Evolutionary conservation across 306 rosid genomes (phyloP).

Genomic region (Gillenia trifoliata): DNA sequence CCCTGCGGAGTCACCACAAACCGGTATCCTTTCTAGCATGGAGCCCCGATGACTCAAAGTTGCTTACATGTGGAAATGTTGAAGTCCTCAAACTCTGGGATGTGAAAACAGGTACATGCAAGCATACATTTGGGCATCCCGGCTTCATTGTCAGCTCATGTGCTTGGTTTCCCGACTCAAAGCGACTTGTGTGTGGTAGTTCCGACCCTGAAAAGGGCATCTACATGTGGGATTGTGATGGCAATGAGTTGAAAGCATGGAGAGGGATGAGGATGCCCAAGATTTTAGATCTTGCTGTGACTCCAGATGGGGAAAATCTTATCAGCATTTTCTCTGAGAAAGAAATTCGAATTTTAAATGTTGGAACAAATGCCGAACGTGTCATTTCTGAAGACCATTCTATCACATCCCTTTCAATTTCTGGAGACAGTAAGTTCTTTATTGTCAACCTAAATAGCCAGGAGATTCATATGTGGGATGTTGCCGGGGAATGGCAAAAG

Average conservation of each 20-base stretch:
- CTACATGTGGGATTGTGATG: constrained; percentile 83
- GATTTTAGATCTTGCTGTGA: constrained; percentile 75
- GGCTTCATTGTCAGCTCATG: constrained; percentile 90
- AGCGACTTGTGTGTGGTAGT: constrained; percentile 82
- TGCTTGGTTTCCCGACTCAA: constrained; percentile 95
- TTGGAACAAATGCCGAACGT: constrained; percentile 57
- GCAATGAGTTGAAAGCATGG: constrained; percentile 81
- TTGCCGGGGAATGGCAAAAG: constrained; percentile 59
- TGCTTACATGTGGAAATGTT: constrained; percentile 84
- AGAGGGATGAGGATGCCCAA: constrained; percentile 84
- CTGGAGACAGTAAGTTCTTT: constrained; percentile 71
- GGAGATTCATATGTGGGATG: constrained; percentile 94
- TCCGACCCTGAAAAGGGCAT: constrained; percentile 78
- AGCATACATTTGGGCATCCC: constrained; percentile 73
- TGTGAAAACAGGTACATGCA: constrained; percentile 84
- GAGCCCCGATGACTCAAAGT: constrained; percentile 90
- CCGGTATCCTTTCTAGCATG: constrained; percentile 90
- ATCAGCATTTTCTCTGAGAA: constrained; percentile 74
- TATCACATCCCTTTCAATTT: constrained; percentile 56
- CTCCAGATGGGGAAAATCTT: constrained; percentile 77
- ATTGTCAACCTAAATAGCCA: constrained; percentile 84
- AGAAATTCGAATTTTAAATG: constrained; percentile 60
- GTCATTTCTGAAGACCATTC: constrained; percentile 65
- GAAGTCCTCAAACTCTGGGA: constrained; percentile 96
- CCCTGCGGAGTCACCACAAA: constrained; percentile 57